phyloP scores from a whole-genome alignment of 2,329 filamentous ascomycete species.

The Hypoxylon sp. region DNA sequence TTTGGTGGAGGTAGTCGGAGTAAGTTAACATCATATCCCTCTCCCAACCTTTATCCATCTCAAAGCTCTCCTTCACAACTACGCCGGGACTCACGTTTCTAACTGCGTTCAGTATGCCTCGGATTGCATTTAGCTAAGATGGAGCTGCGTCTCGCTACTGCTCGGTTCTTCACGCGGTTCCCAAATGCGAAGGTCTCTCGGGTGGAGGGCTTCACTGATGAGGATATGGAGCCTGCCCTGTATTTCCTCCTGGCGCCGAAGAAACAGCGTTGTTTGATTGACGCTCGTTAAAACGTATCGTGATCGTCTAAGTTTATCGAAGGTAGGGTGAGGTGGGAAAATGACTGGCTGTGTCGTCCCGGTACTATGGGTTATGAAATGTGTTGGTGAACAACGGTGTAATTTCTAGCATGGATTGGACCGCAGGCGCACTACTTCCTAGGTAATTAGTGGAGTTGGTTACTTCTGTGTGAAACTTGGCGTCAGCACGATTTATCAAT shows the following conservation, averaged over 20 bases:
- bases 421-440: background rate
- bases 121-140: slow-evolving; percentile 71
- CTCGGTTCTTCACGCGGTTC: slow-evolving; percentile 67
- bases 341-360: background rate
- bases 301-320: background rate
- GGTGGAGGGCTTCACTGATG: slow-evolving; percentile 55
- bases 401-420: background rate
- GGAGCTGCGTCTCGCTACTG: slow-evolving; percentile 67
- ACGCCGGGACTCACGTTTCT: background rate
- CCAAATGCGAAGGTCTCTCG: slow-evolving; percentile 54
- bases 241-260: slow-evolving; percentile 56
- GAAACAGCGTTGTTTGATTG: slow-evolving; percentile 54
- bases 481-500: too few relatives aligned
- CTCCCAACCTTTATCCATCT: background rate
- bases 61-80: background rate
- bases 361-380: background rate
- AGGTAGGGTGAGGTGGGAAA: background rate
- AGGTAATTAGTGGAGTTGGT: too few relatives aligned
- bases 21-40: slow-evolving; percentile 36
- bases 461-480: too few relatives aligned
- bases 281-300: slow-evolving; percentile 21
- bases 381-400: too few relatives aligned
- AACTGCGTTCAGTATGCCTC: slow-evolving; percentile 60
- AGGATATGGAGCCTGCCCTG: slow-evolving; percentile 56
- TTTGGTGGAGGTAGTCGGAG: slow-evolving; percentile 68